Conservation (phyloP, 148 eudicot species). For the Chenopodium album region DNA sequence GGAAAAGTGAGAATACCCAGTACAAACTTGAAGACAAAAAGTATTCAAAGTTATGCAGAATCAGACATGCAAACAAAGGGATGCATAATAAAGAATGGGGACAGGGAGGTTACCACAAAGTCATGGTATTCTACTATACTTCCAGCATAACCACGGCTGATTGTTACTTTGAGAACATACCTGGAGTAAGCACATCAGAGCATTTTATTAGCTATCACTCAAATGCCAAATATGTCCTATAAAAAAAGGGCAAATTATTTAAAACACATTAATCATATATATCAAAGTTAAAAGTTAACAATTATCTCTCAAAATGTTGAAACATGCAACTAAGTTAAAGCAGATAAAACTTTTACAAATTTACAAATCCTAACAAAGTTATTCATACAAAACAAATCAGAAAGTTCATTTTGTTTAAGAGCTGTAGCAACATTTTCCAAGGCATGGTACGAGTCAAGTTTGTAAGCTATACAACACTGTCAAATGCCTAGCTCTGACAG, state of each 20-base stretch:
- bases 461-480: no score
- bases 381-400: neutral
- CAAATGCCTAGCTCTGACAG: no score
- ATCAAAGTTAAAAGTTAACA: neutral
- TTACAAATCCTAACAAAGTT: neutral
- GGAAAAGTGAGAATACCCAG: no score
- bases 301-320: neutral
- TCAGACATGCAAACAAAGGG: neutral
- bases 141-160: slow-evolving; percentile 91
- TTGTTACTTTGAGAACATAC: slow-evolving; percentile 92
- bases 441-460: no score
- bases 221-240: neutral
- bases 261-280: neutral
- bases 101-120: slow-evolving; percentile 55
- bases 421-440: no score
- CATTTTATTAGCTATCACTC: neutral
- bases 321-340: neutral
- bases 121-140: slow-evolving; percentile 84
- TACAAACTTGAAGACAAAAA: no score
- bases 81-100: neutral
- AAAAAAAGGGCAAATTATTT: no score
- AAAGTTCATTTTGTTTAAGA: no score
- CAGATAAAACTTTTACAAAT: neutral
- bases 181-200: slow-evolving; percentile 42
- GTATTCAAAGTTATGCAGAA: neutral